A percentile compares a stretch with the other conserved stretches of the same genome.
These are phyloP conservation scores for Spongiforma sp. DNA, from an alignment of 1,284 basidiomycete genomes.

Conservation along the genomic window DNA sequence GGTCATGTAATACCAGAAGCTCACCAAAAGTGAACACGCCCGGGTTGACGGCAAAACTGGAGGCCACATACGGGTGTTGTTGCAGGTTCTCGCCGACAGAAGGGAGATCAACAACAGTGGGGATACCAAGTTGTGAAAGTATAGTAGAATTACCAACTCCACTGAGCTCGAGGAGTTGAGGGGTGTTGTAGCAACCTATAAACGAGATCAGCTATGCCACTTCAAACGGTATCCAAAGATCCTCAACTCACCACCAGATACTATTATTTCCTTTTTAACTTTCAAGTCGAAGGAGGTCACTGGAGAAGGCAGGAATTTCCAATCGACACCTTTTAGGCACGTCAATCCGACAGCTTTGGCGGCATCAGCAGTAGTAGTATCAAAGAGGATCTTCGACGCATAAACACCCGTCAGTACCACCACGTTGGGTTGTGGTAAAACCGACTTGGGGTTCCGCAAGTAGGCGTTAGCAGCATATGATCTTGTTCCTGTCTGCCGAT, in stretches of 20 bases:
- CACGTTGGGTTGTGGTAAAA: slow-evolving; percentile 20
- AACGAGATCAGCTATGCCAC: not conserved
- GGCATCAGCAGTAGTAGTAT: not conserved
- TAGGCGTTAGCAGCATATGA: slow-evolving; percentile 28
- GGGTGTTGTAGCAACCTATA: slow-evolving; percentile 23
- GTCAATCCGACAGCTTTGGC: slow-evolving; percentile 15
- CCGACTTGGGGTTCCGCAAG: slow-evolving; percentile 15
- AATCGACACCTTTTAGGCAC: slow-evolving; percentile 21
- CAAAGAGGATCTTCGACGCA: slow-evolving; percentile 20
- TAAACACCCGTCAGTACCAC: slow-evolving; percentile 14
- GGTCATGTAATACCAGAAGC: not conserved
- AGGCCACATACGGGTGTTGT: slow-evolving; percentile 17
- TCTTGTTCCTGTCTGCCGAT: slow-evolving; percentile 19
- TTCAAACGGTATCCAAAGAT: not conserved
- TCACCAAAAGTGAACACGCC: slow-evolving; percentile 24
- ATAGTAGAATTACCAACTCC: slow-evolving; percentile 17
- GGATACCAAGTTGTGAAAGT: slow-evolving; percentile 23
- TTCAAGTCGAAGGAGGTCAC: slow-evolving; percentile 8
- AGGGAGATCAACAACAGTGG: slow-evolving; percentile 17
- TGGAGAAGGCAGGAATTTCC: slow-evolving; percentile 3
- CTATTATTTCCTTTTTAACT: slow-evolving; percentile 16
- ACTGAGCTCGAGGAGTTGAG: slow-evolving; percentile 26
- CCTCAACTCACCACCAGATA: slow-evolving; percentile 16
- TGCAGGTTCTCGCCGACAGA: slow-evolving; percentile 26
- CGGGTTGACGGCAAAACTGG: slow-evolving; percentile 24